phyloP scores from a whole-genome alignment of 106 monocot genomes.

The Platanthera guangdongensis region DNA sequence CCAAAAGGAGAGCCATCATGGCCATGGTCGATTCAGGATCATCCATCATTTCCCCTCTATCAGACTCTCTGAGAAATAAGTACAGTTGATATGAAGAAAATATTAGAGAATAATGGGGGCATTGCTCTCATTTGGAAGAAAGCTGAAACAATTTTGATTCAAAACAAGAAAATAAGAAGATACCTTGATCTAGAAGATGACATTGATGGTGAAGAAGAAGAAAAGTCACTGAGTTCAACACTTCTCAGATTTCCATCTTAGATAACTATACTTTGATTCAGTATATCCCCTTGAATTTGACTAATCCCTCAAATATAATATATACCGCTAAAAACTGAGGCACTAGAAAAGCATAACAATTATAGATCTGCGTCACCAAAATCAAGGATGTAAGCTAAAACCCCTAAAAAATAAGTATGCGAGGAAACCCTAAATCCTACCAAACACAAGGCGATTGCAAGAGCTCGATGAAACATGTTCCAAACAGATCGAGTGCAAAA shows the following conservation, averaged over 20 bases:
- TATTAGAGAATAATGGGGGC: neutral
- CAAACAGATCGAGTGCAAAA: constrained; percentile 4
- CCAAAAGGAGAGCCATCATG: constrained; percentile 55
- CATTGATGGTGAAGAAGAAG: constrained; percentile 26
- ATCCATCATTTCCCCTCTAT: constrained; percentile 31
- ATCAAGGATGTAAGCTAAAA: neutral
- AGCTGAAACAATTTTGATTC: neutral
- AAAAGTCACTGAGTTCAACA: constrained; percentile 3
- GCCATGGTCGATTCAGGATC: constrained; percentile 57
- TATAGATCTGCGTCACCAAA: neutral
- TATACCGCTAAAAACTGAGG: neutral
- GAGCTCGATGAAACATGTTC: neutral
- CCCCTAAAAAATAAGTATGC: neutral
- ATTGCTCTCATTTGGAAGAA: neutral
- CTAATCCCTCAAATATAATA: neutral
- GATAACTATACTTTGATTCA: neutral
- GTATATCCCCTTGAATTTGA: neutral
- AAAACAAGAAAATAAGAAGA: neutral
- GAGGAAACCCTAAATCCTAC: neutral
- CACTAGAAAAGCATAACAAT: neutral
- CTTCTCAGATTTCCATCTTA: neutral
- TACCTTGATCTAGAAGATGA: constrained; percentile 35
- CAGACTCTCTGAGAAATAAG: constrained; percentile 26
- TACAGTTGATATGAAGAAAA: neutral
- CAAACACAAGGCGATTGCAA: neutral